These are phyloP conservation scores for Coffea canephora DNA, from an alignment of 257 asterid species.

Conservation along the genomic window DNA sequence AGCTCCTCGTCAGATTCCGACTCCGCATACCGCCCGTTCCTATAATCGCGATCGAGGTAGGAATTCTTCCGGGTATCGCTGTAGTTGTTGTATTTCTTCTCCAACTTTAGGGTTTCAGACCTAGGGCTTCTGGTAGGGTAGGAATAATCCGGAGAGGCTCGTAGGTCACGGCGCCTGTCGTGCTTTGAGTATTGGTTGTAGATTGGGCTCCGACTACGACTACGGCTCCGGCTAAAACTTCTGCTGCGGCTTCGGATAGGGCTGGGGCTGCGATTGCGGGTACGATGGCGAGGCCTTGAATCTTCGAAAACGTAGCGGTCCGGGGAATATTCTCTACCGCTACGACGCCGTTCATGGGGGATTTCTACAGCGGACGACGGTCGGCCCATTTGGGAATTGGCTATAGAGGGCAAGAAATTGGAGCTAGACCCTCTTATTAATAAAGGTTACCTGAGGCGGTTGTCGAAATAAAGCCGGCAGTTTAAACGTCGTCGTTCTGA, in stretches of 20 bases:
- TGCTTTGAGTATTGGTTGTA: slow-evolving; percentile 43
- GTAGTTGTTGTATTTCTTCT: slow-evolving; percentile 17
- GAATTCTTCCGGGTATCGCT: slow-evolving; percentile 32
- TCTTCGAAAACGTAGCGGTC: slow-evolving; percentile 25
- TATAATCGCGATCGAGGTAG: slow-evolving; percentile 64
- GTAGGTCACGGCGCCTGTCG: slow-evolving; percentile 18
- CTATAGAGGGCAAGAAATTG: too few relatives aligned
- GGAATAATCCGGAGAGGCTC: slow-evolving; percentile 72
- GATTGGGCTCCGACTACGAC: slow-evolving; percentile 51
- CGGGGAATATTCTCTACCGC: slow-evolving; percentile 34
- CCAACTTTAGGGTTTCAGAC: slow-evolving; percentile 27
- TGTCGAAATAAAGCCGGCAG: too few relatives aligned
- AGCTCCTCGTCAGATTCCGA: slow-evolving; percentile 83
- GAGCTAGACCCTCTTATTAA: too few relatives aligned
- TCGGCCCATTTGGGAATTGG: slow-evolving; percentile 51
- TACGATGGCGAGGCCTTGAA: slow-evolving; percentile 25
- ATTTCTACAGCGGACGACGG: slow-evolving; percentile 58
- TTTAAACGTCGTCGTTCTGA: too few relatives aligned
- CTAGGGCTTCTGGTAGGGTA: slow-evolving; percentile 39
- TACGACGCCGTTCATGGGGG: slow-evolving; percentile 45
- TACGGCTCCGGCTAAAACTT: slow-evolving; percentile 15
- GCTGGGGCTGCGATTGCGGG: slow-evolving; percentile 36
- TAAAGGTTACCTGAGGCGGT: too few relatives aligned
- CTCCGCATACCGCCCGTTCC: slow-evolving; percentile 40
- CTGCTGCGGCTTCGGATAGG: slow-evolving; percentile 31